Evolutionary conservation across 371 early-diverging fungal genomes (phyloP).

Genomic region (Amoeboaphelidium protococcarum): DNA sequence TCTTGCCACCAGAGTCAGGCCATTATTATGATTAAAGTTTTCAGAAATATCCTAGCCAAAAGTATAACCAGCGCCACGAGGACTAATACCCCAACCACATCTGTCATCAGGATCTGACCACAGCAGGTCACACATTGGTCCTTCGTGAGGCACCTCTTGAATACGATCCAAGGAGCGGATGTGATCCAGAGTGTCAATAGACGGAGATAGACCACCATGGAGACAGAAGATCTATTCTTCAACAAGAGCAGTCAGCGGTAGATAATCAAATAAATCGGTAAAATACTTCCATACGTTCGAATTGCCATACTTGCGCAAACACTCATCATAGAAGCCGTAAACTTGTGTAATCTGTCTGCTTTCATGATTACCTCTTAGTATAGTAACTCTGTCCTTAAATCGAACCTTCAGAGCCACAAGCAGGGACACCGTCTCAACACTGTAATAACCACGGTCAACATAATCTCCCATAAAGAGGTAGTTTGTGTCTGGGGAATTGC

Average conservation of each 20-base stretch:
- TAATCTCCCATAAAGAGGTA: constrained; percentile 88
- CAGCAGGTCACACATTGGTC: constrained; percentile 60
- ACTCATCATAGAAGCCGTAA: constrained; percentile 99
- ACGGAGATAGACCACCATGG: constrained; percentile 97
- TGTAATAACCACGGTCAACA: constrained; percentile 98
- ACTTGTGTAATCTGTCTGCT: constrained; percentile 97
- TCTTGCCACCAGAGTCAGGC: constrained; percentile 81
- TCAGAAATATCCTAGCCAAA: constrained; percentile 86
- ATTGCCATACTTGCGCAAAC: constrained; percentile 91
- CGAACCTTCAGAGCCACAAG: constrained; percentile 89
- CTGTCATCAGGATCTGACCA: constrained; percentile 75
- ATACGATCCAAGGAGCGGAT: constrained; percentile 85
- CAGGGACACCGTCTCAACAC: constrained; percentile 92
- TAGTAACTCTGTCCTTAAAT: constrained; percentile 78
- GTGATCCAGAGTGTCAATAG: constrained; percentile 89
- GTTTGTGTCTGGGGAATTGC: constrained; percentile 91
- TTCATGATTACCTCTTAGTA: constrained; percentile 98
- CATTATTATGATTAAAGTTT: constrained; percentile 92
- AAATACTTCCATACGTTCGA: constrained; percentile 97
- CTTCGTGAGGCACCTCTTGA: constrained; percentile 97
- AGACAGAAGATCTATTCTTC: constrained; percentile 88
- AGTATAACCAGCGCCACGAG: constrained; percentile 95
- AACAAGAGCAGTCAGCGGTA: constrained; percentile 89
- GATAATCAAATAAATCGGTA: constrained; percentile 94
- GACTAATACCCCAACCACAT: constrained; percentile 93